Percentiles rank a stretch among this genome's conserved stretches.
Conservation (phyloP, 305 asterid species). For the Solanum aculeatissimum region DNA sequence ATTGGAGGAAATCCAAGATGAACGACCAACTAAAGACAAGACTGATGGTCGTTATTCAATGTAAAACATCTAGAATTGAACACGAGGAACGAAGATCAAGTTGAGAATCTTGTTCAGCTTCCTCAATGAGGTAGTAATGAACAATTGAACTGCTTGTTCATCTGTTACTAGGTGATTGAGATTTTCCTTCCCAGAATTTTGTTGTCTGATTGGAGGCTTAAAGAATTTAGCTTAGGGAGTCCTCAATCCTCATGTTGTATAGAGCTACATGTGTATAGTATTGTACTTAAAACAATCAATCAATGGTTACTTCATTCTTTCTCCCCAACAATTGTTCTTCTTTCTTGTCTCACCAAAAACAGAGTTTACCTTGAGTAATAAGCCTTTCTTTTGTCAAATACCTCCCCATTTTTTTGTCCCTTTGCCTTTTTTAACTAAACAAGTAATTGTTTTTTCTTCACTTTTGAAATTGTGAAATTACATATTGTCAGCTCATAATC, state of each 20-base stretch:
- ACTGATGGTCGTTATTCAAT: slow-evolving; percentile 57
- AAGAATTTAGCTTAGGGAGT: neutral
- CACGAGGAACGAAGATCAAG: neutral
- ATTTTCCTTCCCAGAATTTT: neutral
- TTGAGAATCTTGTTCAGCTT: neutral
- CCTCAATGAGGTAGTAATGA: neutral
- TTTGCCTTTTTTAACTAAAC: neutral
- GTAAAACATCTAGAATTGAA: slow-evolving; percentile 11
- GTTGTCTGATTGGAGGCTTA: neutral
- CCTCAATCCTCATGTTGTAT: slow-evolving; percentile 1
- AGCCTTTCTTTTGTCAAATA: neutral
- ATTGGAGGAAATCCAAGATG: slow-evolving; percentile 76
- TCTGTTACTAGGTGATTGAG: neutral
- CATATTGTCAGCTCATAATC: neutral
- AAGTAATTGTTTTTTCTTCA: neutral
- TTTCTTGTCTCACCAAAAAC: neutral
- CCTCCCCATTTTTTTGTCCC: neutral
- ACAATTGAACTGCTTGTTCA: neutral
- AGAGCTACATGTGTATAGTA: neutral
- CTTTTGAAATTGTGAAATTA: neutral
- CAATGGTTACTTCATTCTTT: neutral
- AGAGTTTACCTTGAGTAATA: neutral
- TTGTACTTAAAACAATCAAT: neutral
- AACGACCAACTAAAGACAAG: slow-evolving; percentile 38
- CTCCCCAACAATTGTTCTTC: neutral